These are phyloP conservation scores for Jatropha curcas DNA, from an alignment of 345 rosid species.

Conservation along the genomic window DNA sequence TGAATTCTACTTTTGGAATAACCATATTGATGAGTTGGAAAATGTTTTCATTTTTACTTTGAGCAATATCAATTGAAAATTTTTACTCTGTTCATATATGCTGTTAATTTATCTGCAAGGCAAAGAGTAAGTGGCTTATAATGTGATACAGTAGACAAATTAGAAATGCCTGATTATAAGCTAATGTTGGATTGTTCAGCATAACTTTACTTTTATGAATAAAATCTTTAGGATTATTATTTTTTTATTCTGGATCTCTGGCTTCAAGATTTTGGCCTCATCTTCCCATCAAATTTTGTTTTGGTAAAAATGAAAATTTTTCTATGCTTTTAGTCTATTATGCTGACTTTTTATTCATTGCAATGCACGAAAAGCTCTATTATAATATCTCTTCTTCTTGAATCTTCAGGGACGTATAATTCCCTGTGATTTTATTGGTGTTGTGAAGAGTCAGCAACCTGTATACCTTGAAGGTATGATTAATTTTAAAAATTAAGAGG, in stretches of 20 bases:
- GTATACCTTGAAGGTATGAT: conserved; percentile 74
- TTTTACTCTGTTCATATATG: background rate
- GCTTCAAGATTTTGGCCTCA: background rate
- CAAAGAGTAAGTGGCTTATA: too few relatives aligned
- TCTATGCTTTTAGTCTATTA: background rate
- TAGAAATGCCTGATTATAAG: background rate
- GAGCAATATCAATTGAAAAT: background rate
- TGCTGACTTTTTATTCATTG: background rate
- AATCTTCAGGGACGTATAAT: conserved; percentile 77
- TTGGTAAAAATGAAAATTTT: background rate
- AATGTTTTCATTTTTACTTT: background rate
- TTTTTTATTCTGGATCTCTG: background rate
- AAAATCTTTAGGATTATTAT: background rate
- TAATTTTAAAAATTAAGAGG: background rate
- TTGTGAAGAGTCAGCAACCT: conserved; percentile 91
- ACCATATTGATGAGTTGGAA: background rate
- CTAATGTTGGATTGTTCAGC: background rate
- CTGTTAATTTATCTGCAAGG: too few relatives aligned
- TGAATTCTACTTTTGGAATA: background rate
- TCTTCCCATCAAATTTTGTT: background rate
- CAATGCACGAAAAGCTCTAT: background rate
- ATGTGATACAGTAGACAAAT: too few relatives aligned
- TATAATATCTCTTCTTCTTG: conserved; percentile 15
- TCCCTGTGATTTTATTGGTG: conserved; percentile 93
- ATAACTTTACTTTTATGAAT: background rate